Percentiles rank a stretch among this genome's conserved stretches.
Conservation (phyloP, 345 rosid species). For the Eucalyptus brandiana region DNA sequence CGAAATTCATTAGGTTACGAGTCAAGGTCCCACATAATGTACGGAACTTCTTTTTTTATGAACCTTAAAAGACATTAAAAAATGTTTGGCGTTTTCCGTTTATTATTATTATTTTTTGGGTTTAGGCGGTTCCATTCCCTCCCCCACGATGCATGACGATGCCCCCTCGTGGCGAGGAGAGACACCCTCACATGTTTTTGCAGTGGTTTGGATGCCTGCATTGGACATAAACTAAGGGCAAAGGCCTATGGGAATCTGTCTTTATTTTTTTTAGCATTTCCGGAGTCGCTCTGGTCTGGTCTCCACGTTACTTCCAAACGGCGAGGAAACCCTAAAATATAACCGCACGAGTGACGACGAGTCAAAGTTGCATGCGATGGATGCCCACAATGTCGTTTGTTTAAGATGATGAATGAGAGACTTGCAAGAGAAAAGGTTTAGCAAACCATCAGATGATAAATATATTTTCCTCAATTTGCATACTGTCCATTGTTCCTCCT, state of each 20-base stretch:
- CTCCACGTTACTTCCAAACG: neutral
- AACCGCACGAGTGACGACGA: too few relatives aligned
- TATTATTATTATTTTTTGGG: neutral
- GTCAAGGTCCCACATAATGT: neutral
- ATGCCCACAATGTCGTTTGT: neutral
- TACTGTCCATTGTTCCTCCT: neutral
- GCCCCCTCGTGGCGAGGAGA: neutral
- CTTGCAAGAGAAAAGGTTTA: neutral
- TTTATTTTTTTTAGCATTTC: neutral
- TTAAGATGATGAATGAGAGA: neutral
- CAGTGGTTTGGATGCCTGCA: neutral
- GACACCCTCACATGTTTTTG: neutral
- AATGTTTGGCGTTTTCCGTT: neutral
- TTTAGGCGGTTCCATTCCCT: neutral
- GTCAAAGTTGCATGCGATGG: neutral
- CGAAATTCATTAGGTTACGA: neutral
- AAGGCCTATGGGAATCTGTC: neutral
- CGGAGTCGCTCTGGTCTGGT: neutral
- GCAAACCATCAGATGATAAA: neutral
- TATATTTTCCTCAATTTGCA: too few relatives aligned
- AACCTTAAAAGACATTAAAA: neutral
- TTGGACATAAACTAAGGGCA: too few relatives aligned
- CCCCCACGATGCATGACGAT: neutral
- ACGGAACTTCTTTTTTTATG: neutral
- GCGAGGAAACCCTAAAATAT: too few relatives aligned